These are phyloP conservation scores for Talaromyces atroroseus DNA, from an alignment of 2,329 filamentous ascomycete genomes.

Conservation along the genomic window DNA sequence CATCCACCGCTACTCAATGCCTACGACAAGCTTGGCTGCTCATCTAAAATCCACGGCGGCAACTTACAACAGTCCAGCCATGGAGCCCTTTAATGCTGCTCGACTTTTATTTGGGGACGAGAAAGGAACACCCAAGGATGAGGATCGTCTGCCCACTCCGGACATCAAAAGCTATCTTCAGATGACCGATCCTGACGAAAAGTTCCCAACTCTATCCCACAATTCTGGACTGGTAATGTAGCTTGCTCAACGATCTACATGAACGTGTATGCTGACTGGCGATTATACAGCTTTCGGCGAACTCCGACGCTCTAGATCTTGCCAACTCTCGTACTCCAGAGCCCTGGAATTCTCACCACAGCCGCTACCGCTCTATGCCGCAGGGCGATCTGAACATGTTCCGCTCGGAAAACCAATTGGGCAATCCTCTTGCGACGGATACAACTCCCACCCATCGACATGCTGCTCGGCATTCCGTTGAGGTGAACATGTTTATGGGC, in stretches of 20 bases:
- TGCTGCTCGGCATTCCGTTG: constrained; percentile 41
- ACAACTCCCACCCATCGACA: constrained; percentile 30
- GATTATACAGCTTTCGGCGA: constrained; percentile 64
- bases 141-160: constrained; percentile 52
- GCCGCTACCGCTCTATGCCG: constrained; percentile 63
- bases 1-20: constrained; percentile 89
- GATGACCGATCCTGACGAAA: constrained; percentile 70
- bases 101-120: constrained; percentile 85
- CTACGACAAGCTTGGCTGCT: constrained; percentile 52
- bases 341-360: constrained; percentile 60
- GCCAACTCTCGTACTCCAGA: constrained; percentile 64
- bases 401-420: constrained; percentile 31
- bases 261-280: constrained; percentile 18
- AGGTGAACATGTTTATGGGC: constrained; percentile 34
- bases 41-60: constrained; percentile 27
- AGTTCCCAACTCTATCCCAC: constrained; percentile 65
- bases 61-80: constrained; percentile 36
- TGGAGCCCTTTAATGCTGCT: constrained; percentile 80
- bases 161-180: constrained; percentile 65
- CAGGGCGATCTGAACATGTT: constrained; percentile 47
- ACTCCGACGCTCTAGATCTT: constrained; percentile 74
- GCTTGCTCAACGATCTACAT: not conserved
- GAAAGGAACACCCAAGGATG: constrained; percentile 37
- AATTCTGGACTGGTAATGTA: constrained; percentile 50
- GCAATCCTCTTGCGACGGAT: constrained; percentile 26